Base-by-base conservation (phyloP, 345 rosid genomes). In the Cardiospermum halicacabum region DNA sequence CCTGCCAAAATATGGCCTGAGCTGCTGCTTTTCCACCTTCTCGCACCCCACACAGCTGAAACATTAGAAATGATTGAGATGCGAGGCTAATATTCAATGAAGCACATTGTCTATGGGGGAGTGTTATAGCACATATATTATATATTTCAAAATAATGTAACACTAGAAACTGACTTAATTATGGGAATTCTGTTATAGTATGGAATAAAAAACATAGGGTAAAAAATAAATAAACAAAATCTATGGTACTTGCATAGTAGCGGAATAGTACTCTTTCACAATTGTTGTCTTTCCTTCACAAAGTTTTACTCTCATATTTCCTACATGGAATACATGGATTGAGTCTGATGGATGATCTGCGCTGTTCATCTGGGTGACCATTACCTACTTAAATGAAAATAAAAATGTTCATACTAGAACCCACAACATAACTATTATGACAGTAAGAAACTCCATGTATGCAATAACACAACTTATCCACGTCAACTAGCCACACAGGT, bases 11-110 rank as follows among this genome's bases (percentile, higher is more conserved):
- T 78, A 85, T 51, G 51, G 97, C 97, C 69, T 94, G 97, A 28
- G 92, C 84, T 9, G 97, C 99, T 0, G 97, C 99, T 68, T 91
- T 94, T 36, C 97, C 99, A 19, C 93, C 97, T 70, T 97, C 99
- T 85, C 99, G 79, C 43, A 91, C 97, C 69, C 99, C 97, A 58
- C 99, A 94, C n/a, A 94, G 74, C 99, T 94, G 65, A 65, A 69
- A n/a, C 45, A 58, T 67, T n/a, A 67, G 59, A 60, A 61, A 61
- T 30, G 25, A 13, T 34, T 25, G 28, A 0, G 0, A 50, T 45
- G 32, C 16, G 51, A 65, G 36, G n/a, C n/a, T n/a, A n/a, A n/a
- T n/a, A n/a, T n/a, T 32, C 18, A 25, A 22, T 2, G 3, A 28
- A n/a, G n/a, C n/a, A n/a, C n/a, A n/a, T n/a, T 11, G n/a, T 39